Evolutionary conservation across 257 asterid species (phyloP).

Genomic region (Penstemon barbatus): DNA sequence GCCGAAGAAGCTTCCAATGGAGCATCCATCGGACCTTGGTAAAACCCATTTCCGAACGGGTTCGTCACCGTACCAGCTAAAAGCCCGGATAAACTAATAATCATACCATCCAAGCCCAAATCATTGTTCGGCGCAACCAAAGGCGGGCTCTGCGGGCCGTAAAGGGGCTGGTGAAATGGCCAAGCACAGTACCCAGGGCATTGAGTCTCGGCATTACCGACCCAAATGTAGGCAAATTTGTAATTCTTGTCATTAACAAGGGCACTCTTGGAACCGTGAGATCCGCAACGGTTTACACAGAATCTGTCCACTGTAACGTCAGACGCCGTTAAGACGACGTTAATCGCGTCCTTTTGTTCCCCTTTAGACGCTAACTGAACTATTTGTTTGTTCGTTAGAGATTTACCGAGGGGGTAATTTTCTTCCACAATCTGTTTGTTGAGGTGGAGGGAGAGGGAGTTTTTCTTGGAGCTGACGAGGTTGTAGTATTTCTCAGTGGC

Average conservation of each 20-base stretch:
- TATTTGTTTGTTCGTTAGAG: conserved; percentile 52
- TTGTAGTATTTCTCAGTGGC: conserved; percentile 41
- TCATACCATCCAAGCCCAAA: conserved; percentile 63
- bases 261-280: conserved; percentile 48
- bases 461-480: too few species aligned
- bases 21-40: conserved; percentile 61
- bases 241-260: conserved; percentile 33
- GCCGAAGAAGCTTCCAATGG: conserved; percentile 77
- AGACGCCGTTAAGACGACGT: conserved; percentile 54
- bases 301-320: conserved; percentile 69
- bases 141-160: conserved; percentile 77
- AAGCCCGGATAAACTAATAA: conserved; percentile 54
- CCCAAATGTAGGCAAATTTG: conserved; percentile 73
- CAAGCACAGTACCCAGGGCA: conserved; percentile 71
- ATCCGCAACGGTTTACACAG: conserved; percentile 60
- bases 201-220: conserved; percentile 59
- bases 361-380: conserved; percentile 55
- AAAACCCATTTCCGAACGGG: conserved; percentile 74
- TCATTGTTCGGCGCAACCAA: conserved; percentile 71
- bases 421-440: conserved; percentile 48
- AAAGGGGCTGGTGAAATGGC: conserved; percentile 79
- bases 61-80: conserved; percentile 71
- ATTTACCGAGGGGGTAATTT: conserved; percentile 52
- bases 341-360: conserved; percentile 50
- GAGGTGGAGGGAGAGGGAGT: conserved; percentile 32